These are phyloP conservation scores for Carex myosuroides DNA, from an alignment of 176 grass and related monocot genomes.

Conservation along the genomic window DNA sequence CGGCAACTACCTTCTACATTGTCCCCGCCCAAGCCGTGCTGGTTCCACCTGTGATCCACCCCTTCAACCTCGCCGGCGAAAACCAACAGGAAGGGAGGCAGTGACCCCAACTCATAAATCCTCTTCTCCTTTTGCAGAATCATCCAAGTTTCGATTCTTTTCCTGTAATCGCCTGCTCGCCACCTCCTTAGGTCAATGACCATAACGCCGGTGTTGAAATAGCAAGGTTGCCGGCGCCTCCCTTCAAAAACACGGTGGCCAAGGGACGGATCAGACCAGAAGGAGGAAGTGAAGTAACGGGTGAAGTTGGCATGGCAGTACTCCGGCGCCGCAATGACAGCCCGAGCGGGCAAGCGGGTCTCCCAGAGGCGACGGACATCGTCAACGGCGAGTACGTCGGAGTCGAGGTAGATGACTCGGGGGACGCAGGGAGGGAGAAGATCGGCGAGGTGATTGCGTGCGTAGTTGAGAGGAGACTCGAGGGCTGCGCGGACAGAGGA, in stretches of 20 bases:
- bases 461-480: slow-evolving; percentile 88
- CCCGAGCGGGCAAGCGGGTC: slow-evolving; percentile 54
- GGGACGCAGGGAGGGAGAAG: slow-evolving; percentile 69
- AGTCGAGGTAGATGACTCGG: slow-evolving; percentile 87
- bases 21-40: slow-evolving; percentile 90
- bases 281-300: slow-evolving; percentile 73
- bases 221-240: slow-evolving; percentile 56
- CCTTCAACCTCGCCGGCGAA: slow-evolving; percentile 82
- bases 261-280: slow-evolving; percentile 60
- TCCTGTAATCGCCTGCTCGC: slow-evolving; percentile 61
- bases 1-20: slow-evolving; percentile 76
- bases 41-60: slow-evolving; percentile 90
- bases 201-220: slow-evolving; percentile 99
- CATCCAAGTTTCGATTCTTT: slow-evolving; percentile 71
- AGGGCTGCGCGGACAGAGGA: slow-evolving; percentile 76
- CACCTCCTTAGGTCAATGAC: slow-evolving; percentile 70
- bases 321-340: slow-evolving; percentile 82
- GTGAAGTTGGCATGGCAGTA: slow-evolving; percentile 97
- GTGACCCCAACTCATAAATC: slow-evolving; percentile 80
- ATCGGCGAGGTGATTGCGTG: slow-evolving; percentile 73
- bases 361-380: slow-evolving; percentile 64
- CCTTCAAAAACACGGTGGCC: slow-evolving; percentile 41
- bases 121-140: slow-evolving; percentile 53
- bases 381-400: slow-evolving; percentile 73
- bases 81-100: slow-evolving; percentile 80